Conservation (phyloP, 2,329 filamentous ascomycete genomes). For the Ceratocystis destructans region DNA sequence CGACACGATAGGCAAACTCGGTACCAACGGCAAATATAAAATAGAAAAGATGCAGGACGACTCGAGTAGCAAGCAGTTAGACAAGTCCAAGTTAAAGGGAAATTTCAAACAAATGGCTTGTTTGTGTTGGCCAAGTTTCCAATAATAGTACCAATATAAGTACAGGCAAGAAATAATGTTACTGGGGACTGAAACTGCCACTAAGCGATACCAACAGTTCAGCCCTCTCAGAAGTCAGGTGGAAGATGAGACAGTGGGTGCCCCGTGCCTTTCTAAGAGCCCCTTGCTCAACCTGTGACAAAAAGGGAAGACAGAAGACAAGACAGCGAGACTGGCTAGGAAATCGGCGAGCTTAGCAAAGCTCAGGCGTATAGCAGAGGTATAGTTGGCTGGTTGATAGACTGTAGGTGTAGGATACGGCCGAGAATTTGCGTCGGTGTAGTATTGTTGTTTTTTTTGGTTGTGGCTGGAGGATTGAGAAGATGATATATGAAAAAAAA, state of each 20-base stretch:
- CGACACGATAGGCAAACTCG: background rate
- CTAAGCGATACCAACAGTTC: background rate
- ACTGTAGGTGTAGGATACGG: too few species aligned
- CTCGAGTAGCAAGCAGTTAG: background rate
- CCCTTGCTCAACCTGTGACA: background rate
- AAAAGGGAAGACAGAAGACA: background rate
- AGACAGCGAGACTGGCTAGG: background rate
- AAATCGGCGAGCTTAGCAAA: background rate
- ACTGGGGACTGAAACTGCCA: slow-evolving; percentile 5
- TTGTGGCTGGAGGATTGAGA: too few species aligned
- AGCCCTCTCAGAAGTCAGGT: background rate
- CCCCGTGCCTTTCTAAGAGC: background rate
- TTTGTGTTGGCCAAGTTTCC: background rate
- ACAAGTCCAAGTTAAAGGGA: too few species aligned
- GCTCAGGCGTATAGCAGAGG: background rate
- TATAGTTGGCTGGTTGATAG: background rate
- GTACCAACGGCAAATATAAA: background rate
- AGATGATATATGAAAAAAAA: background rate
- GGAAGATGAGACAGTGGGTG: slow-evolving; percentile 4
- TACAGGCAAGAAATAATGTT: background rate
- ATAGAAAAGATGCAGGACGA: slow-evolving; percentile 6
- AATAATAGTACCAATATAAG: background rate
- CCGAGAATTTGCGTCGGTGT: too few species aligned
- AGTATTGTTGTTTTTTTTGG: too few species aligned
- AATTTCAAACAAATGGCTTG: background rate